Conservation (phyloP, 208 protist genomes). For the Wallacemonas rigidus region DNA sequence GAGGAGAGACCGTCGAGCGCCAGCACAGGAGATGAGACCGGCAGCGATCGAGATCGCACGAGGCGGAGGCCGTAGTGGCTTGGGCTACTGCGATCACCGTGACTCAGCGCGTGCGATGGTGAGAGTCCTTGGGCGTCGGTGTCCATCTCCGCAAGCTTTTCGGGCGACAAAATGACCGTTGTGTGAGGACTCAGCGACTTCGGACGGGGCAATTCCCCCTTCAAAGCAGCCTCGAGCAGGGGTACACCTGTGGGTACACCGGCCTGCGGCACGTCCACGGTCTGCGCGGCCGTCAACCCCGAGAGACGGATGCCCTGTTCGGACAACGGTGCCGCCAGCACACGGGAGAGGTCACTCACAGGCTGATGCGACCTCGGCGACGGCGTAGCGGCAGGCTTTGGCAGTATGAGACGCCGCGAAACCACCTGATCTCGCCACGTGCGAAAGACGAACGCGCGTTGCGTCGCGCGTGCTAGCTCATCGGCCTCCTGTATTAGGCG, state of each 20-base stretch:
- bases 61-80: too few relatives aligned
- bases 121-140: background rate
- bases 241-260: too few relatives aligned
- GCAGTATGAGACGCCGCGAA: slow-evolving; percentile 5
- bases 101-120: slow-evolving; percentile 2
- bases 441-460: slow-evolving; percentile 4
- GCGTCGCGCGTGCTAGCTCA: background rate
- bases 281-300: too few relatives aligned
- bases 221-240: background rate
- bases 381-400: background rate
- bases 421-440: slow-evolving; percentile 33
- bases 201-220: background rate
- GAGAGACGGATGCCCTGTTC: background rate
- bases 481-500: background rate
- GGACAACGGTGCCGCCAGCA: background rate
- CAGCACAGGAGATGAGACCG: background rate
- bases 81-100: background rate
- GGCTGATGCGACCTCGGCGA: too few relatives aligned
- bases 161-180: background rate
- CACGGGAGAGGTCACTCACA: background rate
- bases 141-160: background rate
- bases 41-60: background rate
- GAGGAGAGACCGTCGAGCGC: background rate
- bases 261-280: too few relatives aligned
- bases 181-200: background rate